phyloP scores from a whole-genome alignment of 371 early-diverging fungal genomes.

The Mortierella sp. region DNA sequence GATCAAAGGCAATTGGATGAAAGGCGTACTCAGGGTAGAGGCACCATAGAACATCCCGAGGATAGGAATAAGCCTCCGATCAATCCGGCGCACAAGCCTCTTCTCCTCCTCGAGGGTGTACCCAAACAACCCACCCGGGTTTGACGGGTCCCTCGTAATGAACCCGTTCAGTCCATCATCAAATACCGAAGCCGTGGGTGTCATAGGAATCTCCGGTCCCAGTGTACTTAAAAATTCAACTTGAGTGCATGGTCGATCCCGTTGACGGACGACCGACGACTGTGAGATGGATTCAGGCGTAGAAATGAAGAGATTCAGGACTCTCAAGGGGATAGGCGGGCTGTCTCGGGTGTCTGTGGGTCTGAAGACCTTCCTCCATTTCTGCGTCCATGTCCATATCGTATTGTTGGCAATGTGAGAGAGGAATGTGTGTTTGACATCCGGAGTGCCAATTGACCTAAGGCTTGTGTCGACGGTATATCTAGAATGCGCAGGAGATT shows the following conservation, averaged over 20 bases:
- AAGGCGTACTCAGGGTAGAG: slow-evolving; percentile 48
- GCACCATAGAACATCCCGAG: slow-evolving; percentile 45
- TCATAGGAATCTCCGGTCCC: slow-evolving; percentile 44
- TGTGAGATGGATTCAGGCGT: background rate
- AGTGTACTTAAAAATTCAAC: slow-evolving; percentile 38
- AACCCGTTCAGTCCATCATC: slow-evolving; percentile 36
- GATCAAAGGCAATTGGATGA: background rate
- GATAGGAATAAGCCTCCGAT: slow-evolving; percentile 51
- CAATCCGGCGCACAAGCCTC: slow-evolving; percentile 50
- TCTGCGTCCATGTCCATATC: too few species aligned
- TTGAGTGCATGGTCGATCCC: slow-evolving; percentile 47
- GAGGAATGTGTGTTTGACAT: background rate
- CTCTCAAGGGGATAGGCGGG: background rate
- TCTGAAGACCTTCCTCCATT: too few species aligned
- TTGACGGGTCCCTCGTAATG: slow-evolving; percentile 18
- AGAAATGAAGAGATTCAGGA: slow-evolving; percentile 12
- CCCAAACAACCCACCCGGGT: slow-evolving; percentile 41
- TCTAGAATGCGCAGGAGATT: background rate
- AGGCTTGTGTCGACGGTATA: background rate
- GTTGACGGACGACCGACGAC: slow-evolving; percentile 13
- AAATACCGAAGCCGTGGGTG: slow-evolving; percentile 46
- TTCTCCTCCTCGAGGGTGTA: slow-evolving; percentile 48
- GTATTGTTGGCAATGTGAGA: background rate
- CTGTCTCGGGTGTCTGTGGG: slow-evolving; percentile 5
- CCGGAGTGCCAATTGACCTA: slow-evolving; percentile 4